Evolutionary conservation across 129 eudicot genomes (phyloP), one percentile per base, ranked within the genome.

Genomic region (Rutidosis leptorrhynchoides): DNA sequence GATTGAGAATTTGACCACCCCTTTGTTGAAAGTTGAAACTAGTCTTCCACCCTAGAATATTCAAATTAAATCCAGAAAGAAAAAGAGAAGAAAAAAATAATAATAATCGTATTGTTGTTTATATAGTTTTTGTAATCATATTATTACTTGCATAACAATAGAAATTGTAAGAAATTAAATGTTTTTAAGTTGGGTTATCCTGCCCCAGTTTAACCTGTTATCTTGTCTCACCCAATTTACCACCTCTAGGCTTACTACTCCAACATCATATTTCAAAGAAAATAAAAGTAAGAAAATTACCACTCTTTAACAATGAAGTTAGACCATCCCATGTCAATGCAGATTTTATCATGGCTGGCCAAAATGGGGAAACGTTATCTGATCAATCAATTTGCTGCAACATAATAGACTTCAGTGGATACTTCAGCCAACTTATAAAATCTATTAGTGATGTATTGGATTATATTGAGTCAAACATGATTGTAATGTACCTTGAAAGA

Each of bases 31-130:
- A 74, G 88, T 94, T 87, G 87, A 76, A 54, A 87, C 79, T 87
- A 1, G 96, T 85, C 83, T 87, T 91, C 95, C 96, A 91, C 62
- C 97, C 97, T 91, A 78, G n/a, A n/a, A n/a, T n/a, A n/a, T n/a
- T n/a, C n/a, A n/a, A n/a, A n/a, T n/a, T n/a, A n/a, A n/a, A n/a
- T n/a, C n/a, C n/a, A n/a, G n/a, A n/a, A n/a, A n/a, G n/a, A n/a
- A n/a, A n/a, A n/a, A n/a, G n/a, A n/a, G n/a, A n/a, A n/a, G 61
- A 43, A 40, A 23, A 23, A 58, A 64, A 4, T 6, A 17, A 45
- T 10, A 5, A 11, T 40, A 11, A 10, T 40, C 46, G 12, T 10
- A 40, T 40, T 40, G 12, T 40, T 40, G 46, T 40, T 35, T 37
- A 11, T 37, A 10, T 37, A 40, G n/a, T 40, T 40, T 40, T 40